Base-by-base conservation (phyloP, 78 protist genomes). In the Dictyostelium citrinum region DNA sequence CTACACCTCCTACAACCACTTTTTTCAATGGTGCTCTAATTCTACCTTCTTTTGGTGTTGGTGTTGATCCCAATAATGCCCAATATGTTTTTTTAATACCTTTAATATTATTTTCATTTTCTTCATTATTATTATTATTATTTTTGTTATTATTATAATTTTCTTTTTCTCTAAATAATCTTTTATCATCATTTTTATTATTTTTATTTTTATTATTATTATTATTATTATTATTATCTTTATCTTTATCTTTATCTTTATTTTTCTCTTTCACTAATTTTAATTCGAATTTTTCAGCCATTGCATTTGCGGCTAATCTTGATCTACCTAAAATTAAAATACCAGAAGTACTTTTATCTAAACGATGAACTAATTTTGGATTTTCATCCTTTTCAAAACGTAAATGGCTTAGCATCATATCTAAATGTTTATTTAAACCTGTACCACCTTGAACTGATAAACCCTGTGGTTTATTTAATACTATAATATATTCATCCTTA, bases 371-470 rank as follows among this genome's bases (percentile, higher is more conserved):
- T 17, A 85, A 33, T 85, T 85, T 78, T n/a, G 79, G 75, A 64
- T 84, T 37, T 43, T 85, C 93, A 12, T 31, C 55, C 14, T 29
- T 17, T 16, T 83, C 90, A 67, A 82, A 93, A 43, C 90, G 77
- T 27, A 93, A 35, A 79, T 85, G 90, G 4, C 60, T n/a, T 5
- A 93, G 20, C 91, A 93, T 77, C 84, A 81, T 81, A 72, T 93
- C 96, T 22, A 93, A 72, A 77, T 82, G 90, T 58, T 82, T 85
- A 41, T 68, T 79, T 22, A 93, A 58, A 37, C 91, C 91, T 33
- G 93, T 37, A 5, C 96, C 96, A 81, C 96, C 96, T 80, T 93
- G 96, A 16, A 85, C 92, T 7, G 96, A 80, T 5, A 93, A 80
- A 39, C 93, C 93, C 16, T 68, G 90, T 31, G 96, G 96, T 35